phyloP scores from a whole-genome alignment of 2,329 filamentous ascomycete species.

The Penicillium sp. region DNA sequence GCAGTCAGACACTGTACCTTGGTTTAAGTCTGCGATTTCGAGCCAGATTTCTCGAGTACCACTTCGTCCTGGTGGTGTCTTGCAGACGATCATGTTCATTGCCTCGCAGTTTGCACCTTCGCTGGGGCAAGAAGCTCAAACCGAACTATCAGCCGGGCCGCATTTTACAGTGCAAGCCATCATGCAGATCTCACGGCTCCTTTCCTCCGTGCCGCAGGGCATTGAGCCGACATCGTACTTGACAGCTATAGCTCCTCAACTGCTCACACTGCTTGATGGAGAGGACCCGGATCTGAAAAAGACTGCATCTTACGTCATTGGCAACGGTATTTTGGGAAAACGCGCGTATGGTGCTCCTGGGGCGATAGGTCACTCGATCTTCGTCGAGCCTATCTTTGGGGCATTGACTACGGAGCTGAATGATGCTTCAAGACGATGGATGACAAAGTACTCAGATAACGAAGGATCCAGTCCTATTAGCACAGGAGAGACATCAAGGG shows the following conservation, averaged over 20 bases:
- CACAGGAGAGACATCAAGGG: slow-evolving; percentile 1
- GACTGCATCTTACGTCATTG: slow-evolving; percentile 42
- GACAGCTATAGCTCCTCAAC: slow-evolving; percentile 36
- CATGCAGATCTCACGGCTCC: slow-evolving; percentile 41
- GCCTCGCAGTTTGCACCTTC: slow-evolving; percentile 41
- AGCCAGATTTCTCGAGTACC: slow-evolving; percentile 38
- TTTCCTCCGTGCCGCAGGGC: slow-evolving; percentile 41
- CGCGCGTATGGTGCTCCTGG: slow-evolving; percentile 38
- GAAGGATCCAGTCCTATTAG: slow-evolving; percentile 10
- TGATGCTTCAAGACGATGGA: slow-evolving; percentile 24
- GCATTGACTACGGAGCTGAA: slow-evolving; percentile 33
- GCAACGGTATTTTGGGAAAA: slow-evolving; percentile 43
- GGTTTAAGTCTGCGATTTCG: slow-evolving; percentile 40
- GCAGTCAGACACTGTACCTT: slow-evolving; percentile 32
- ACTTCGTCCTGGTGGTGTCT: slow-evolving; percentile 38
- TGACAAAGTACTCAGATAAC: slow-evolving; percentile 21
- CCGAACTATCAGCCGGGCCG: slow-evolving; percentile 31
- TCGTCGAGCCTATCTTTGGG: slow-evolving; percentile 40
- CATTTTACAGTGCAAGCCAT: slow-evolving; percentile 43
- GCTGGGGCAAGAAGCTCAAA: slow-evolving; percentile 33
- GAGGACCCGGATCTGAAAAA: slow-evolving; percentile 38
- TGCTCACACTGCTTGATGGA: slow-evolving; percentile 40
- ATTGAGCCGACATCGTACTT: slow-evolving; percentile 38
- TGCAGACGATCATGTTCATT: slow-evolving; percentile 42
- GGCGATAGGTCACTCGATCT: slow-evolving; percentile 40